phyloP scores from a whole-genome alignment of 305 asterid species.

The Fraxinus angustifolia region DNA sequence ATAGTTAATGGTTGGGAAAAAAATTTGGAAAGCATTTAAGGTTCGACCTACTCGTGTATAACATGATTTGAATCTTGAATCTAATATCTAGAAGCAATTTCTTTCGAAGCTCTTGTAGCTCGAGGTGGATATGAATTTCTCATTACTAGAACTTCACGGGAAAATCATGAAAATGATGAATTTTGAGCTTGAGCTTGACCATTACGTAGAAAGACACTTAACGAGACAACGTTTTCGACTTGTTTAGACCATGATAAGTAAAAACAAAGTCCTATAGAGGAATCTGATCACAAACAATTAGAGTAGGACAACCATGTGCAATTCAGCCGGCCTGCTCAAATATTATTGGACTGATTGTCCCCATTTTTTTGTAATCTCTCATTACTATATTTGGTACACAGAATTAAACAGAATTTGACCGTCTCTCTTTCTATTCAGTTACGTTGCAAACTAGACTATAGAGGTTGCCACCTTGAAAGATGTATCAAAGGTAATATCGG shows the following conservation, averaged over 20 bases:
- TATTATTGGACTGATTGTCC: neutral
- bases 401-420: neutral
- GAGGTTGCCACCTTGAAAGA: too few relatives aligned
- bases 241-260: neutral
- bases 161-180: neutral
- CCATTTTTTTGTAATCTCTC: neutral
- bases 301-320: neutral
- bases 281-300: neutral
- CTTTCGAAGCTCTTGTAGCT: neutral
- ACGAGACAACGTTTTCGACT: neutral
- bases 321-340: neutral
- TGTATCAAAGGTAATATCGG: too few relatives aligned
- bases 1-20: too few relatives aligned
- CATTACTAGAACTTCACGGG: neutral
- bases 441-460: too few relatives aligned
- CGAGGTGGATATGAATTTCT: neutral
- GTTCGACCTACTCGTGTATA: neutral
- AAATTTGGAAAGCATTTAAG: neutral
- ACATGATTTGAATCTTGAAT: neutral
- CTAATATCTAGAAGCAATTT: neutral
- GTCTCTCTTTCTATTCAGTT: neutral
- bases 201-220: neutral
- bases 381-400: neutral
- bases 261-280: neutral
- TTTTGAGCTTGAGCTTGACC: neutral